Evolutionary conservation across 345 rosid genomes (phyloP).

Genomic region (Eucalyptus curtisii): DNA sequence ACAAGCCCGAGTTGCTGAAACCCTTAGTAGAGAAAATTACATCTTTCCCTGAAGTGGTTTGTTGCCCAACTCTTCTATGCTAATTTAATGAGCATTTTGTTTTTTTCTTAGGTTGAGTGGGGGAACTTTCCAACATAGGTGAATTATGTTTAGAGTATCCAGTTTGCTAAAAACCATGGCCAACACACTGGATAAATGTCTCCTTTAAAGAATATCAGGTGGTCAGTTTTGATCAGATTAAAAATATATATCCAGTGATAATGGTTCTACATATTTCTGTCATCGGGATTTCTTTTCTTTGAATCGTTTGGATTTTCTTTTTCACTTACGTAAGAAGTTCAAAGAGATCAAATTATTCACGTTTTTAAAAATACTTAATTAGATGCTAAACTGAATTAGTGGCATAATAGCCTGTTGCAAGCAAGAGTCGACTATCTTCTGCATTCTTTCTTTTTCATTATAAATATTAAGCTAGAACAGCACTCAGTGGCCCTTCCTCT

Average conservation of each 20-base stretch:
- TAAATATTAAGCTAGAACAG: neutral
- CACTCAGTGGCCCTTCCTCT: neutral
- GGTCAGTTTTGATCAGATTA: neutral
- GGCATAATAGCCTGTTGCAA: neutral
- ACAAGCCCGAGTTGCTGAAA: constrained; percentile 77
- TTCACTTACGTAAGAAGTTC: neutral
- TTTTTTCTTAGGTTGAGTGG: neutral
- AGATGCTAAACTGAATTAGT: neutral
- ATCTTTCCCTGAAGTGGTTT: constrained; percentile 78
- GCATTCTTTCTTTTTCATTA: neutral
- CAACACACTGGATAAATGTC: neutral
- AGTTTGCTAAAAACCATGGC: neutral
- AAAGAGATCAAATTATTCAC: neutral
- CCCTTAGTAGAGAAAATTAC: constrained; percentile 70
- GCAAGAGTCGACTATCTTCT: neutral
- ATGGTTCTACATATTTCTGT: neutral
- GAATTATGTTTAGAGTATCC: neutral
- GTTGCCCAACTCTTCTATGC: constrained; percentile 3
- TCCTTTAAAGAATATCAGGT: neutral
- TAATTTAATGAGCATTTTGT: neutral
- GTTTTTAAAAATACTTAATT: neutral
- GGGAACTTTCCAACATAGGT: neutral
- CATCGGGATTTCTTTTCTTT: neutral
- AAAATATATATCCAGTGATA: neutral
- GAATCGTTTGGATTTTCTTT: neutral